Conservation (phyloP, 257 asterid genomes). For the Solanum etuberosum region DNA sequence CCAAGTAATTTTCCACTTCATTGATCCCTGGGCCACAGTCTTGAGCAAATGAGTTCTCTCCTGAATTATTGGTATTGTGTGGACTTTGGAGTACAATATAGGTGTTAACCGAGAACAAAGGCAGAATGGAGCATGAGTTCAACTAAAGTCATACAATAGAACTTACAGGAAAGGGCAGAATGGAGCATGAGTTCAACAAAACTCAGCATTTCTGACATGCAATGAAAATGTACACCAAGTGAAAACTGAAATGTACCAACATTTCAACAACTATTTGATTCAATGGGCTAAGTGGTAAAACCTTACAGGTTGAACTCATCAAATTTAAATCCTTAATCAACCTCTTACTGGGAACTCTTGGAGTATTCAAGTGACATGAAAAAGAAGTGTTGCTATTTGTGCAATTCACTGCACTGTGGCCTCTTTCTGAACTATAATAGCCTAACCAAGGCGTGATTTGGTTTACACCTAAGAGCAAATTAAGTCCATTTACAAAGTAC, state of each 20-base stretch:
- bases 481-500: background rate
- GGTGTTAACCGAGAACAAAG: background rate
- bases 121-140: background rate
- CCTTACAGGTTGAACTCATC: background rate
- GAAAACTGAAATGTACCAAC: background rate
- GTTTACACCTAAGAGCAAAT: background rate
- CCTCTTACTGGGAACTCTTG: background rate
- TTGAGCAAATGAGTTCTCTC: background rate
- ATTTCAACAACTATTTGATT: background rate
- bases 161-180: background rate
- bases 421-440: background rate
- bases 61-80: background rate
- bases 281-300: background rate
- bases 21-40: background rate
- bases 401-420: background rate
- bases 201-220: background rate
- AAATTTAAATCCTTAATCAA: background rate
- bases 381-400: background rate
- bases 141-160: background rate
- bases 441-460: background rate
- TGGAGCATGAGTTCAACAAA: background rate
- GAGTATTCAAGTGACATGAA: background rate
- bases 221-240: background rate
- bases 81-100: background rate
- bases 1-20: background rate